Evolutionary conservation across 2,329 filamentous ascomycete species (phyloP).

Genomic region (Curvularia spicifera): DNA sequence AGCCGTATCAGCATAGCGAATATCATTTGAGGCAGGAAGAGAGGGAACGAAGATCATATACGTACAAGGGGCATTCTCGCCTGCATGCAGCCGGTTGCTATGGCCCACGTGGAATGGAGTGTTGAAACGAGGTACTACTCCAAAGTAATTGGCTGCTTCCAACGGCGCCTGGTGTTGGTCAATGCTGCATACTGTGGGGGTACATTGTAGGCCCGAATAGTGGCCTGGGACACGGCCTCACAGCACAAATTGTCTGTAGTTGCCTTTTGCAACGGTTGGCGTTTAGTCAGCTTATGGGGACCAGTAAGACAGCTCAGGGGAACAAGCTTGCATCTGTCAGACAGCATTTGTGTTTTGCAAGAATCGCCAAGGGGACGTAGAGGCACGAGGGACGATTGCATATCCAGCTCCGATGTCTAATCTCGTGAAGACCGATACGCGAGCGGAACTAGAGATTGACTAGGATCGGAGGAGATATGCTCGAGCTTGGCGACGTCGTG

Average conservation of each 20-base stretch:
- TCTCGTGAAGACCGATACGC: background rate
- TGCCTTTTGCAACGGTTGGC: background rate
- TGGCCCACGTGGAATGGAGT: background rate
- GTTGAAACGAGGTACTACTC: background rate
- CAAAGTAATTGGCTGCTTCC: background rate
- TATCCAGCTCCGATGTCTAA: background rate
- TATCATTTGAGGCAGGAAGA: conserved; percentile 44
- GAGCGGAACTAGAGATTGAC: background rate
- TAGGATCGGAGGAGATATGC: background rate
- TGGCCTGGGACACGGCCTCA: background rate
- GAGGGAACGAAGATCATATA: background rate
- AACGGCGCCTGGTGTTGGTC: background rate
- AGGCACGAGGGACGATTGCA: background rate
- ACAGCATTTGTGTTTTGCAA: background rate
- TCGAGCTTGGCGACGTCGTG: background rate
- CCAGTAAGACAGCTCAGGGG: background rate
- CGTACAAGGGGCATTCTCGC: background rate
- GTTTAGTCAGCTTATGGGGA: background rate
- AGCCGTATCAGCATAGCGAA: conserved; percentile 54
- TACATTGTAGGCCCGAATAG: background rate
- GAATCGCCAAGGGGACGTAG: background rate
- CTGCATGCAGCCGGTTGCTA: background rate
- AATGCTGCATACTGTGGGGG: background rate
- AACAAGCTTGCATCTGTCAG: background rate
- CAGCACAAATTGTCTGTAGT: background rate